Percentiles rank a stretch among this genome's conserved stretches.
These are phyloP conservation scores for Taphrina betulina DNA, from an alignment of 1,139 yeast species.

Conservation along the genomic window DNA sequence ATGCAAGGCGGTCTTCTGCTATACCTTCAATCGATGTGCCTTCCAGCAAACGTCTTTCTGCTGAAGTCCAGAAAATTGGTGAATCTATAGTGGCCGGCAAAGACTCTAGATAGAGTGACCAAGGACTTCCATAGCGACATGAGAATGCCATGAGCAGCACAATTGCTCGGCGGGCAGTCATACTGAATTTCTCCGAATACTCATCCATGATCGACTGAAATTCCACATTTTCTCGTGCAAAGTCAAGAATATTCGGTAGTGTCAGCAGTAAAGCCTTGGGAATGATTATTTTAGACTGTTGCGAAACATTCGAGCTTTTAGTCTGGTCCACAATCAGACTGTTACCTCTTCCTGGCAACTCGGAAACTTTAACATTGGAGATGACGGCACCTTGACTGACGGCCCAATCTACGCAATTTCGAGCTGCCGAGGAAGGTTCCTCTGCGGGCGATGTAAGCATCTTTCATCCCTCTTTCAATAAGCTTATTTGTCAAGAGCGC, in stretches of 20 bases:
- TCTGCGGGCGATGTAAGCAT: too few relatives aligned
- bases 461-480: too few relatives aligned
- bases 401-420: too few relatives aligned
- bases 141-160: conserved; percentile 11
- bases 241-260: neutral
- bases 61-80: conserved; percentile 6
- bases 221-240: neutral
- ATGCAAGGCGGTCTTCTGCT: conserved; percentile 12
- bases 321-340: neutral
- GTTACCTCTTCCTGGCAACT: conserved; percentile 10
- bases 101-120: conserved; percentile 11
- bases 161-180: conserved; percentile 14
- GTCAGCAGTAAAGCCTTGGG: conserved; percentile 1
- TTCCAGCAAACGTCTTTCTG: neutral
- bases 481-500: too few relatives aligned
- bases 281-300: neutral
- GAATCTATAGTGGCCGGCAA: neutral
- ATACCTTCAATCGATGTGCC: conserved; percentile 13
- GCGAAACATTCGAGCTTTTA: neutral
- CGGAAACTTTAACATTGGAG: neutral
- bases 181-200: conserved; percentile 1
- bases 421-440: too few relatives aligned
- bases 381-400: conserved; percentile 3
- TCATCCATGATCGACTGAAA: neutral
- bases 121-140: conserved; percentile 1